These are phyloP conservation scores for Triticum monococcum DNA, from an alignment of 176 grass and related monocot species.

Conservation along the genomic window DNA sequence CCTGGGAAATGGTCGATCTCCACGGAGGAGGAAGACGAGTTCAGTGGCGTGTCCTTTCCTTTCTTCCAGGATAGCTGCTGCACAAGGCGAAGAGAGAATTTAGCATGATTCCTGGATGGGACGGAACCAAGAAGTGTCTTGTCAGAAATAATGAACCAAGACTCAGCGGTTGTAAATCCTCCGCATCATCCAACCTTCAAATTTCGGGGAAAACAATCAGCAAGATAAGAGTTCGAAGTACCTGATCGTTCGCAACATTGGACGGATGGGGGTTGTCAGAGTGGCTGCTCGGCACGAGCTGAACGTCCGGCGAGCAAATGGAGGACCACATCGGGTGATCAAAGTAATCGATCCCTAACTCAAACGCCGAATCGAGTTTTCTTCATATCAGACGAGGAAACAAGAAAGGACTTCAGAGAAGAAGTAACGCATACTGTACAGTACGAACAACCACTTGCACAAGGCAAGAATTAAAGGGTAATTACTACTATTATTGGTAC, in stretches of 20 bases:
- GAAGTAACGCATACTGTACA: too few species aligned
- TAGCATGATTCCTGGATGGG: neutral
- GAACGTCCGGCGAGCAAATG: slow-evolving; percentile 30
- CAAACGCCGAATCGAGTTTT: slow-evolving; percentile 37
- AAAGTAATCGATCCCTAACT: slow-evolving; percentile 34
- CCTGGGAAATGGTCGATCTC: neutral
- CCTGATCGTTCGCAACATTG: neutral
- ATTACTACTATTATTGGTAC: neutral
- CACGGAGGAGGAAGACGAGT: neutral
- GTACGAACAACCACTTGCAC: neutral
- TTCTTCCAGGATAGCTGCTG: neutral
- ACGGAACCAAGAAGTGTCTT: neutral
- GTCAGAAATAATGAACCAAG: neutral
- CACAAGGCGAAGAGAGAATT: neutral
- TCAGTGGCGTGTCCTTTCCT: neutral
- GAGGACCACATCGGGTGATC: slow-evolving; percentile 45
- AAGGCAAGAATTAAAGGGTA: neutral
- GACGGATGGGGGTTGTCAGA: slow-evolving; percentile 1
- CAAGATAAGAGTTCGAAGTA: neutral
- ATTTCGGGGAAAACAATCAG: neutral
- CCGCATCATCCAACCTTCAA: slow-evolving; percentile 28
- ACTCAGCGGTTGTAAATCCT: neutral
- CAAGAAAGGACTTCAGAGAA: neutral
- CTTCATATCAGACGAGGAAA: slow-evolving; percentile 40
- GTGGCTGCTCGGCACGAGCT: slow-evolving; percentile 21